Evolutionary conservation across 177 flowering plant genomes (phyloP).

Genomic region (Vitis hybrid): DNA sequence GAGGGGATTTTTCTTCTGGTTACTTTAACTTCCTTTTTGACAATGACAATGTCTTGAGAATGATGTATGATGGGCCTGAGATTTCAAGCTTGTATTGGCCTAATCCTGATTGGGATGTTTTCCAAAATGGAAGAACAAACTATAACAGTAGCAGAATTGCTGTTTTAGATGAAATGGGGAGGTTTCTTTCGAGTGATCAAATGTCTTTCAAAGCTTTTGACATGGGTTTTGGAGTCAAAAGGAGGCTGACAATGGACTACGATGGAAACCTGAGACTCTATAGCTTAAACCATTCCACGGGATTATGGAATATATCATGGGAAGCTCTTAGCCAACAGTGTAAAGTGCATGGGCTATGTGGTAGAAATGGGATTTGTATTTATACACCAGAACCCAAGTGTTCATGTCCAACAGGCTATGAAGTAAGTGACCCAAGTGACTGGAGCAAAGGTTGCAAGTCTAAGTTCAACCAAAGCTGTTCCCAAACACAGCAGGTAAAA

Average conservation of each 20-base stretch:
- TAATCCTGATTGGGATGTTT: background rate
- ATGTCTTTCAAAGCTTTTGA: too few species aligned
- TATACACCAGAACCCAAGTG: too few species aligned
- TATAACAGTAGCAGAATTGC: slow-evolving; percentile 9
- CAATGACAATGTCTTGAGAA: slow-evolving; percentile 10
- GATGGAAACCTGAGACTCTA: too few species aligned
- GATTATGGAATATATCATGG: too few species aligned
- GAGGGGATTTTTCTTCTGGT: background rate
- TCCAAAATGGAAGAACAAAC: background rate
- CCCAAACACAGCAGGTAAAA: background rate
- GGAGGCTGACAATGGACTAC: too few species aligned
- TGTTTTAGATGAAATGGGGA: slow-evolving; percentile 3
- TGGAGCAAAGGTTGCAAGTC: slow-evolving; percentile 14
- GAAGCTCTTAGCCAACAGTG: too few species aligned
- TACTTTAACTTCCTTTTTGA: slow-evolving; percentile 10
- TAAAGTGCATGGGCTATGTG: background rate
- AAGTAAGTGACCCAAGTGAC: too few species aligned
- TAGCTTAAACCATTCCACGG: too few species aligned
- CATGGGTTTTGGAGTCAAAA: too few species aligned
- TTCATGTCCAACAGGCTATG: too few species aligned
- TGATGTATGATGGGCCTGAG: slow-evolving; percentile 10
- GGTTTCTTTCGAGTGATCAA: background rate
- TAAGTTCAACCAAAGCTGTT: background rate
- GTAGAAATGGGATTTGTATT: slow-evolving; percentile 3
- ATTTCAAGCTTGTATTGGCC: background rate